Evolutionary conservation across 108 stramenopile genomes (phyloP).

Genomic region (Nitzschia palea): DNA sequence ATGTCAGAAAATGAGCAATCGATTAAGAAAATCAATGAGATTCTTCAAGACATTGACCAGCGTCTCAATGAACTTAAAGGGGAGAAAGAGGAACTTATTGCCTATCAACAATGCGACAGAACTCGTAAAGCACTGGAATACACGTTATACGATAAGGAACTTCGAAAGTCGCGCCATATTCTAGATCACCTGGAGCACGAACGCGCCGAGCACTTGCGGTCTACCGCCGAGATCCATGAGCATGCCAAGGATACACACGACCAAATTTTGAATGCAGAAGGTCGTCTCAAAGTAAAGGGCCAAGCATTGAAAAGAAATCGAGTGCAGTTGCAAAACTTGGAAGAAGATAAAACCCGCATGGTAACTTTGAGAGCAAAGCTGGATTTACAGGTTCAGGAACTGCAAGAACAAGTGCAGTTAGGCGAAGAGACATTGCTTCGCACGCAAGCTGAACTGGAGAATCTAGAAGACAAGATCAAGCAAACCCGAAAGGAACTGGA

Average conservation of each 20-base stretch:
- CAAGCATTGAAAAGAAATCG: constrained; percentile 55
- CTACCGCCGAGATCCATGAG: constrained; percentile 57
- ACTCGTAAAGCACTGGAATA: constrained; percentile 93
- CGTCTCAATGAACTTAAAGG: constrained; percentile 90
- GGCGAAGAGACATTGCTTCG: constrained; percentile 52
- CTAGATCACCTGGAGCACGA: constrained; percentile 83
- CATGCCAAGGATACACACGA: constrained; percentile 63
- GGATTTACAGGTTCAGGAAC: constrained; percentile 66
- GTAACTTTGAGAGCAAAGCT: constrained; percentile 66
- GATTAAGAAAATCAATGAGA: constrained; percentile 90
- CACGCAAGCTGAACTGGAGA: constrained; percentile 59
- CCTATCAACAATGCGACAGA: constrained; percentile 91
- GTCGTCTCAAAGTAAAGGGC: constrained; percentile 51
- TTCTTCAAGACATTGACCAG: constrained; percentile 85
- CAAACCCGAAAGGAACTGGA: constrained; percentile 53
- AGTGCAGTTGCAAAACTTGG: constrained; percentile 48
- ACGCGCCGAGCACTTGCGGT: constrained; percentile 60
- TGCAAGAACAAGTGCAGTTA: constrained; percentile 54
- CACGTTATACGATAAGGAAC: constrained; percentile 95
- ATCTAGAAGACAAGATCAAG: constrained; percentile 56
- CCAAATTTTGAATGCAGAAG: constrained; percentile 61
- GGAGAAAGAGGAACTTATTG: constrained; percentile 95
- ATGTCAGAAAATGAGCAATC: constrained; percentile 90
- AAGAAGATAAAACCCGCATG: constrained; percentile 60
- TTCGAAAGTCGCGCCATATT: constrained; percentile 67